phyloP scores from a whole-genome alignment of 352 stramenopile genomes.

The Phytophthora pseudosyringae region DNA sequence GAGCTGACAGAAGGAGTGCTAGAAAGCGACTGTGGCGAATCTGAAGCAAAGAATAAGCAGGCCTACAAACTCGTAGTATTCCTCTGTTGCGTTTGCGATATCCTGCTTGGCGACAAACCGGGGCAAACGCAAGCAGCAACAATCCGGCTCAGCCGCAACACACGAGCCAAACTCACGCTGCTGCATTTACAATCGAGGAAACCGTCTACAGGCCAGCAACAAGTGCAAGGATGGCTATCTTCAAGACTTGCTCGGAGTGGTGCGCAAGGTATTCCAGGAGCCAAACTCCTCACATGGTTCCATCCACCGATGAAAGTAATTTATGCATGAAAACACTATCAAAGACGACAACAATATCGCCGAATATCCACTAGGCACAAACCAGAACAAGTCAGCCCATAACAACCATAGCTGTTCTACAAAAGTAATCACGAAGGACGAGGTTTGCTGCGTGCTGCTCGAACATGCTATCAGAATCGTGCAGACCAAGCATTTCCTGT shows the following conservation, averaged over 20 bases:
- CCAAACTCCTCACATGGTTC: not conserved
- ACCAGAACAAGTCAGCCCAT: not conserved
- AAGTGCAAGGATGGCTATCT: not conserved
- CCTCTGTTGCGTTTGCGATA: no score
- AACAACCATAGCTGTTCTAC: constrained; percentile 3
- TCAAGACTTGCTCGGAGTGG: not conserved
- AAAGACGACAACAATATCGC: constrained; percentile 6
- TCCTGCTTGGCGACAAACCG: no score
- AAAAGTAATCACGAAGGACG: not conserved
- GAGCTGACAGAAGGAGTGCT: no score
- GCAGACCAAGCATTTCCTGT: no score
- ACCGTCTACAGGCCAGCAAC: not conserved
- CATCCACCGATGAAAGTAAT: constrained; percentile 12
- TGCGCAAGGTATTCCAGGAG: constrained; percentile 6
- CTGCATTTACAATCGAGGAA: constrained; percentile 4
- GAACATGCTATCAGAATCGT: no score
- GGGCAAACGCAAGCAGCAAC: no score
- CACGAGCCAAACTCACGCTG: no score
- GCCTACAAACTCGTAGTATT: no score
- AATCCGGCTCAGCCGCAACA: no score
- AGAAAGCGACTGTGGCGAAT: no score
- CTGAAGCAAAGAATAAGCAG: no score
- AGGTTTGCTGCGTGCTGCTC: no score
- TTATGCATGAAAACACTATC: constrained; percentile 6
- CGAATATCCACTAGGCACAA: not conserved